Evolutionary conservation across 805 yeast genomes (phyloP), one percentile per base, ranked within the genome.

Genomic region (Sugiyamaella marilandica): DNA sequence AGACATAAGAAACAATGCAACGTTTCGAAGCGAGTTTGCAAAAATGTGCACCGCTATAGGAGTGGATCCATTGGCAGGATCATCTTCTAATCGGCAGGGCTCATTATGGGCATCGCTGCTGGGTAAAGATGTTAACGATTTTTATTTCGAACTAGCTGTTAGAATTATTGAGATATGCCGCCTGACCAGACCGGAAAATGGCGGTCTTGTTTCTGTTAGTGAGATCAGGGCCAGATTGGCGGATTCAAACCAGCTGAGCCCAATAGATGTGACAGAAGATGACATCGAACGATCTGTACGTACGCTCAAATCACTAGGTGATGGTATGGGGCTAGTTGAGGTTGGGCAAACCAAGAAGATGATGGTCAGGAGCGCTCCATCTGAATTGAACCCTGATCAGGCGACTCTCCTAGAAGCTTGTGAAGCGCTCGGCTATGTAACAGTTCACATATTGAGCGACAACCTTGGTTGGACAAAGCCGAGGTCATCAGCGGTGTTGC

Each of bases 21-120:
- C 80, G 52, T 79, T 89, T 61, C 73, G 95, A 31, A 71, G 77
- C 29, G 84, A 87, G 63, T 88, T 90, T 66, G 81, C 87, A 35
- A 77, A 79, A 54, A 83, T 91, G 72, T 89, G 96, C 62, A 72
- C 78, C 2, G 79, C 83, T 59, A 83, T 90, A 29, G 97, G 97
- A 1, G 83, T 90, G 16, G 97, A 91, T 65, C 94, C 96, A 0
- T 66, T 91, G 26, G 73, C 74, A 2, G 61, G 66, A n/a, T 62
- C 67, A 10, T 56, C 66, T 16, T 58, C 63, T 2, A 57, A 62
- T 34, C 62, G 57, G 14, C 54, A 59, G 39, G 59, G 62, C n/a
- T 66, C 72, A 8, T 55, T 69, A 21, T 71, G 71, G 64, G 63
- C 76, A 11, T 66, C 62, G 47, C 58, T 63, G 13, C 62, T 64